phyloP scores from a whole-genome alignment of 176 grass and related monocot genomes.

The Phoenix roebelenii region DNA sequence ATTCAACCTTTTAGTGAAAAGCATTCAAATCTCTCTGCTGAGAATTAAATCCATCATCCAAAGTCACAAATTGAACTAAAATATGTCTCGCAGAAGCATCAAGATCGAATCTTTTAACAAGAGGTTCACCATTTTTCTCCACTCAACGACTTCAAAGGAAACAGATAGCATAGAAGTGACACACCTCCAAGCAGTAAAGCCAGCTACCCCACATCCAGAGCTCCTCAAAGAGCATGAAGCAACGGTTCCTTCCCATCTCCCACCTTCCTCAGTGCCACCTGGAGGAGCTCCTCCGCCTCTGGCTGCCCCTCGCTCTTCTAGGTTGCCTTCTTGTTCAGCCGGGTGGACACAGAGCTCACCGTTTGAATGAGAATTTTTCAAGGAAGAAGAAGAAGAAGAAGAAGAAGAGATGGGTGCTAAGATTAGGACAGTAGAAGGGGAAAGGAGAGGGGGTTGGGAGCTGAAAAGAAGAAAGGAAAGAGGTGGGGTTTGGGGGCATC shows the following conservation, averaged over 20 bases:
- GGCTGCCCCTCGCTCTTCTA: constrained; percentile 14
- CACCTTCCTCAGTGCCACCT: constrained; percentile 42
- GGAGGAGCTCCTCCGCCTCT: constrained; percentile 49
- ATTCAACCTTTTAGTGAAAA: too few relatives aligned
- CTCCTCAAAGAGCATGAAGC: constrained; percentile 91
- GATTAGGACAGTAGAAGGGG: not conserved
- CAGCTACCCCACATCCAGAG: constrained; percentile 69
- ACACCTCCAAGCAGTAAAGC: constrained; percentile 88
- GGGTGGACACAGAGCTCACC: constrained; percentile 8
- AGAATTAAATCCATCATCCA: too few relatives aligned
- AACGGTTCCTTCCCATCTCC: constrained; percentile 57
- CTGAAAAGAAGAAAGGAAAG: too few relatives aligned
- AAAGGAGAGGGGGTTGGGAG: too few relatives aligned
- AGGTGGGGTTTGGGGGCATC: too few relatives aligned
- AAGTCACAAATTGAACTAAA: too few relatives aligned
- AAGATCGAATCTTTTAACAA: too few relatives aligned
- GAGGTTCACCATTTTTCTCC: too few relatives aligned
- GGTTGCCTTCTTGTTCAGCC: not conserved
- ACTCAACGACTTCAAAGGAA: too few relatives aligned
- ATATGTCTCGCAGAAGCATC: too few relatives aligned
- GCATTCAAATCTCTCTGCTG: too few relatives aligned
- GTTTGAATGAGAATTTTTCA: not conserved
- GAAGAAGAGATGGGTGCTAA: not conserved
- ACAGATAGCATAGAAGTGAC: not conserved
- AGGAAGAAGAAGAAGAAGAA: constrained; percentile 7